phyloP scores from a whole-genome alignment of 1,139 yeast genomes.

The Pichia sp. region DNA sequence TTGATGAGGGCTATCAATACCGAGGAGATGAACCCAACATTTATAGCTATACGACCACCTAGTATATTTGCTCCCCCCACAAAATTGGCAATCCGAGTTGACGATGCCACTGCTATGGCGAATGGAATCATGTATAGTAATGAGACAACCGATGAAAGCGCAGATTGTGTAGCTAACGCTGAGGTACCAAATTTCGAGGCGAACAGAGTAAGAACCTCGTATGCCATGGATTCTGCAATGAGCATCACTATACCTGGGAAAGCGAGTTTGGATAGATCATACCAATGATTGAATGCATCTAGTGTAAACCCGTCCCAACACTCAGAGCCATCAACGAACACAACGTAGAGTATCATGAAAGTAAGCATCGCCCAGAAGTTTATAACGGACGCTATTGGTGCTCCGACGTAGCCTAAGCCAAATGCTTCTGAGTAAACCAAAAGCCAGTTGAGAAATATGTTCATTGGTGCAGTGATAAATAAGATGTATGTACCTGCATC shows the following conservation, averaged over 20 bases:
- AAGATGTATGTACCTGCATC: constrained; percentile 84
- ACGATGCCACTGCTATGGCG: constrained; percentile 81
- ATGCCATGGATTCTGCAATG: constrained; percentile 69
- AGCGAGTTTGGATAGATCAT: constrained; percentile 53
- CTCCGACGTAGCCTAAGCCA: constrained; percentile 66
- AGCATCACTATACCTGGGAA: constrained; percentile 72
- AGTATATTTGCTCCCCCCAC: constrained; percentile 71
- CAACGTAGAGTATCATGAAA: constrained; percentile 49
- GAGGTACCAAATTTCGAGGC: constrained; percentile 80
- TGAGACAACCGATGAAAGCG: constrained; percentile 76
- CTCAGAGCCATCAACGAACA: constrained; percentile 58
- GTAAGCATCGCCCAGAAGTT: constrained; percentile 69
- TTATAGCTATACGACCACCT: constrained; percentile 61
- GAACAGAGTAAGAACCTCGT: constrained; percentile 64
- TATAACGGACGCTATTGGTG: constrained; percentile 66
- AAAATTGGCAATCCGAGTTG: constrained; percentile 83
- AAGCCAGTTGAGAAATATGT: constrained; percentile 65
- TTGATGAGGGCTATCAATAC: constrained; percentile 54
- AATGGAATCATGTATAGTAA: constrained; percentile 82
- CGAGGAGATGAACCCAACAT: constrained; percentile 59
- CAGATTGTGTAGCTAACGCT: constrained; percentile 84
- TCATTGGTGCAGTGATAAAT: constrained; percentile 74
- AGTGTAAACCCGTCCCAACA: constrained; percentile 65
- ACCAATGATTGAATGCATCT: constrained; percentile 57
- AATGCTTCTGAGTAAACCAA: constrained; percentile 66